phyloP scores from a whole-genome alignment of 768 basidiomycete genomes.

The Ramaria rubella region DNA sequence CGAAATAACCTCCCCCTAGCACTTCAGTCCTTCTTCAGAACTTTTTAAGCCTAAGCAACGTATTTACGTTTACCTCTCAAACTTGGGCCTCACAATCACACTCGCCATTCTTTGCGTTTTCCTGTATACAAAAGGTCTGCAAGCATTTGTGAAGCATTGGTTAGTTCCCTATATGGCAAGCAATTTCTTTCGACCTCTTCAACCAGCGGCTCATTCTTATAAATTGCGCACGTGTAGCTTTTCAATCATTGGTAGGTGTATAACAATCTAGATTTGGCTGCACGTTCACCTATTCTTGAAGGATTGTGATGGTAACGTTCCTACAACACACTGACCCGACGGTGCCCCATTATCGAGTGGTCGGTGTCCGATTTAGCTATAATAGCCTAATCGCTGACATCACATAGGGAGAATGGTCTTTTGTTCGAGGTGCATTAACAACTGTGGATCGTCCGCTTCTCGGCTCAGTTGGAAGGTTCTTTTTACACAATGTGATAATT shows the following conservation, averaged over 20 bases:
- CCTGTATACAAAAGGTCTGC: neutral
- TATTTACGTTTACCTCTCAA: neutral
- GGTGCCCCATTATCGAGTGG: conserved; percentile 14
- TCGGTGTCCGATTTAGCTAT: neutral
- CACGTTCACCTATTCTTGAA: neutral
- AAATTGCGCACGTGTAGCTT: neutral
- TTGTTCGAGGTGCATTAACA: conserved; percentile 6
- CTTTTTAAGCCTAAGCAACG: conserved; percentile 13
- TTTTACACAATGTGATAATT: conserved; percentile 13
- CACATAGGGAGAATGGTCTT: conserved; percentile 11
- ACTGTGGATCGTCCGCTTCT: conserved; percentile 14
- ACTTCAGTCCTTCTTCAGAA: conserved; percentile 21
- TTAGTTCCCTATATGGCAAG: neutral
- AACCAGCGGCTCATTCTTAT: neutral
- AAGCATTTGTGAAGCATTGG: neutral
- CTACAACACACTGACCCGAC: conserved; percentile 12
- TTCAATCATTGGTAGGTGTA: neutral
- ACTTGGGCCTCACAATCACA: neutral
- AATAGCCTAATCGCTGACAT: neutral
- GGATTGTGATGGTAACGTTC: conserved; percentile 12
- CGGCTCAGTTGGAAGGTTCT: conserved; percentile 15
- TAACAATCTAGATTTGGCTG: neutral
- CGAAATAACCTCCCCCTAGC: conserved; percentile 5
- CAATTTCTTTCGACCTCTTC: neutral
- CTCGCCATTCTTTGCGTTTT: neutral